Evolutionary conservation across 257 asterid genomes (phyloP).

Genomic region (Eucommia ulmoides): DNA sequence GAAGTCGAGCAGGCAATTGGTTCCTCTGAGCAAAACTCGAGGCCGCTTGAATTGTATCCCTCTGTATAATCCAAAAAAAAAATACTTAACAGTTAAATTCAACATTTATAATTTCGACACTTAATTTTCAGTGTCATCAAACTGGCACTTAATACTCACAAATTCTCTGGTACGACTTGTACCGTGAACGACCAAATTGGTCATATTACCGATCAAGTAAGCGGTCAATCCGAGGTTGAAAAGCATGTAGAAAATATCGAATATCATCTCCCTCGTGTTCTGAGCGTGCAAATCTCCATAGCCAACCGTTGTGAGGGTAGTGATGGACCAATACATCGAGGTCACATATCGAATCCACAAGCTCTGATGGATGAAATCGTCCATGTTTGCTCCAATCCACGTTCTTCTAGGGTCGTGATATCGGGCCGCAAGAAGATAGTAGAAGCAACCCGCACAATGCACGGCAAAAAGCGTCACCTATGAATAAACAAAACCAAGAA

Average conservation of each 20-base stretch:
- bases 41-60: slow-evolving; percentile 32
- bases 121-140: too few relatives aligned
- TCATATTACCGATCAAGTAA: slow-evolving; percentile 93
- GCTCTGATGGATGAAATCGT: slow-evolving; percentile 42
- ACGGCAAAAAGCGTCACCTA: slow-evolving; percentile 93
- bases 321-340: slow-evolving; percentile 85
- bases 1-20: slow-evolving; percentile 26
- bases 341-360: slow-evolving; percentile 78
- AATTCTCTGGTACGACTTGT: slow-evolving; percentile 81
- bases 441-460: slow-evolving; percentile 92
- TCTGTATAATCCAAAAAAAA: too few relatives aligned
- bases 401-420: slow-evolving; percentile 49
- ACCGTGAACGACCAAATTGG: slow-evolving; percentile 86
- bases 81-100: too few relatives aligned
- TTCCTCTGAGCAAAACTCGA: slow-evolving; percentile 28
- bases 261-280: slow-evolving; percentile 81
- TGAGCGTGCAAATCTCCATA: slow-evolving; percentile 92
- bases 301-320: slow-evolving; percentile 89
- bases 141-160: too few relatives aligned
- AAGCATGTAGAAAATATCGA: slow-evolving; percentile 77
- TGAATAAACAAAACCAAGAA: too few relatives aligned
- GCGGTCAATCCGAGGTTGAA: slow-evolving; percentile 88
- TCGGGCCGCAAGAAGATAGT: slow-evolving; percentile 68
- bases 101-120: too few relatives aligned
- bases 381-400: slow-evolving; percentile 78